Evolutionary conservation across 164 flowering plant species (phyloP).

Genomic region (Sedum album): DNA sequence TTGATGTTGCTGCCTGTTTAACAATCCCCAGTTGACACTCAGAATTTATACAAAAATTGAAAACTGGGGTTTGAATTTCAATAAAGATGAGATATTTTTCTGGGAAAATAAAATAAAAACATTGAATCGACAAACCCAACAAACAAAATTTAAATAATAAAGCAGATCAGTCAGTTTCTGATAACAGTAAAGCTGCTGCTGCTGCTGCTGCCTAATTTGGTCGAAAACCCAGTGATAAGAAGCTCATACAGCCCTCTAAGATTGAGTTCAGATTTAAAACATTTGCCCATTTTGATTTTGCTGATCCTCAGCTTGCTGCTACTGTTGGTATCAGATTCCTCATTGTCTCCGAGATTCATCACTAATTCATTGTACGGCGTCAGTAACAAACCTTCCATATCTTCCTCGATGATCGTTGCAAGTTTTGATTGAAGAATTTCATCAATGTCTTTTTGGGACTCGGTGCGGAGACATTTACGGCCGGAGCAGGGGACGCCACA

Average conservation of each 20-base stretch:
- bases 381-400: neutral
- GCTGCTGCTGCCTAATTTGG: no score
- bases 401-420: slow-evolving; percentile 38
- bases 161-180: neutral
- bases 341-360: neutral
- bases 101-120: no score
- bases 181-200: neutral
- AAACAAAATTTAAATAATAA: neutral
- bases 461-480: slow-evolving; percentile 18
- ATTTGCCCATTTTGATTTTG: neutral
- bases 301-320: no score
- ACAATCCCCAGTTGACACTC: no score
- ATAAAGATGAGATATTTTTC: no score
- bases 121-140: neutral
- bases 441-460: slow-evolving; percentile 31
- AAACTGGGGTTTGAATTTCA: no score
- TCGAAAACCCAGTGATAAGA: neutral
- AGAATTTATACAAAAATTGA: no score
- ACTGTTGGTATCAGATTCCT: neutral
- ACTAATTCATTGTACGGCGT: neutral
- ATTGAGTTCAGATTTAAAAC: neutral
- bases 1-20: no score
- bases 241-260: neutral
- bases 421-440: slow-evolving; percentile 39
- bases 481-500: slow-evolving; percentile 20